Evolutionary conservation across 257 asterid species (phyloP).

Genomic region (Thymus mandschuricus): DNA sequence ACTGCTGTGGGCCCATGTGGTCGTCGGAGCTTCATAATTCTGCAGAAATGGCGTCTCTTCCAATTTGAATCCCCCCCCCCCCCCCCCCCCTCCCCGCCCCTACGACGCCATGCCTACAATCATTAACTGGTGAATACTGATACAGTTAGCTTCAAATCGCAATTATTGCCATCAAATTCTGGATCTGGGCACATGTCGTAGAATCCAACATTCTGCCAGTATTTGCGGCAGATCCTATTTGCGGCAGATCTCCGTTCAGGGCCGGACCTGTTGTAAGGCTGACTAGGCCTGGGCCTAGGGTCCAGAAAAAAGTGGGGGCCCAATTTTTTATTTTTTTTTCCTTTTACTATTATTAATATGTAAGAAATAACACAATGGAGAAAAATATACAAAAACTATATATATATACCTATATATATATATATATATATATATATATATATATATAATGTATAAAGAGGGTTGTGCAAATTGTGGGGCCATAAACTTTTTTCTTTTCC

Average conservation of each 20-base stretch:
- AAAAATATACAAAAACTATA: no score
- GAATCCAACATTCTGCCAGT: conserved; percentile 2
- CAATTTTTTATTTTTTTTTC: no score
- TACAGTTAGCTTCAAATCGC: conserved; percentile 36
- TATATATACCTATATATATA: no score
- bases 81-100: conserved; percentile 2
- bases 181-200: conserved; percentile 43
- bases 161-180: conserved; percentile 31
- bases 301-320: no score
- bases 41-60: conserved; percentile 42
- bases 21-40: conserved; percentile 11
- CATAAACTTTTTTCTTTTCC: no score
- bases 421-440: no score
- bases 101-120: conserved; percentile 38
- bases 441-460: no score
- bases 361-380: no score
- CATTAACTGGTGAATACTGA: conserved; percentile 32
- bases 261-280: no score
- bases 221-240: conserved; percentile 28
- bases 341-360: no score
- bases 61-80: conserved; percentile 45
- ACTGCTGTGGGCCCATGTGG: conserved; percentile 1
- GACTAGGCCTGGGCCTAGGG: no score
- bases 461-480: no score
- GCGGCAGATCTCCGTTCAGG: conserved; percentile 30